Evolutionary conservation across 176 grass and related monocot species (phyloP).

Genomic region (Eleusine coracana): DNA sequence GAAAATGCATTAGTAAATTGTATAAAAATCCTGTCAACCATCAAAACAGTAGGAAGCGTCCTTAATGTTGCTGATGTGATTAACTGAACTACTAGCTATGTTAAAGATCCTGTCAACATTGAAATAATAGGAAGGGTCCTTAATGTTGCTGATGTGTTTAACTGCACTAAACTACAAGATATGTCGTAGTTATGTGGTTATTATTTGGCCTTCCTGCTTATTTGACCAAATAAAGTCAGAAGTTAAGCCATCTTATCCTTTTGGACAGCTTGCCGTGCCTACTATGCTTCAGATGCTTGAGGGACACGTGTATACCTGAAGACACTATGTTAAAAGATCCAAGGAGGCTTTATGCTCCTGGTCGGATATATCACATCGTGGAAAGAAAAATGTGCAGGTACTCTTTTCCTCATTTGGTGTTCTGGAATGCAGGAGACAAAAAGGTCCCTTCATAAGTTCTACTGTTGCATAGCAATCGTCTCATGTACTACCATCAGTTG

Average conservation of each 20-base stretch:
- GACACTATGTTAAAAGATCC: constrained; percentile 79
- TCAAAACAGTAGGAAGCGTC: neutral
- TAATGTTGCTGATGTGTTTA: neutral
- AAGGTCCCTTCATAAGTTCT: neutral
- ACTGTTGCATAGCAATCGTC: neutral
- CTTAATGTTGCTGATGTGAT: neutral
- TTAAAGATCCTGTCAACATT: neutral
- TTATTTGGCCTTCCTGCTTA: constrained; percentile 37
- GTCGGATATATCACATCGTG: constrained; percentile 91
- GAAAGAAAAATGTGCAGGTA: constrained; percentile 88
- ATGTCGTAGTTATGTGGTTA: neutral
- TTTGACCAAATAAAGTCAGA: constrained; percentile 38
- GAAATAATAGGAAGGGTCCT: neutral
- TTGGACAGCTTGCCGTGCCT: constrained; percentile 80
- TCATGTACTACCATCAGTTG: neutral
- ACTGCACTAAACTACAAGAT: neutral
- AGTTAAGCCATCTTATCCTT: constrained; percentile 35
- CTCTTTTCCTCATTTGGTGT: neutral
- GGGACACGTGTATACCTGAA: constrained; percentile 88
- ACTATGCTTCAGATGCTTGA: constrained; percentile 80
- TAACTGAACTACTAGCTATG: no score
- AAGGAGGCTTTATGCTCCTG: constrained; percentile 92
- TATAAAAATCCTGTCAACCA: neutral
- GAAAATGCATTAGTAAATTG: neutral
- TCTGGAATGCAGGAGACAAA: constrained; percentile 10